A percentile compares a stretch with the other conserved stretches of the same genome.
Evolutionary conservation across 1,284 basidiomycete genomes (phyloP).

Genomic region (Ceratobasidium papillatum): DNA sequence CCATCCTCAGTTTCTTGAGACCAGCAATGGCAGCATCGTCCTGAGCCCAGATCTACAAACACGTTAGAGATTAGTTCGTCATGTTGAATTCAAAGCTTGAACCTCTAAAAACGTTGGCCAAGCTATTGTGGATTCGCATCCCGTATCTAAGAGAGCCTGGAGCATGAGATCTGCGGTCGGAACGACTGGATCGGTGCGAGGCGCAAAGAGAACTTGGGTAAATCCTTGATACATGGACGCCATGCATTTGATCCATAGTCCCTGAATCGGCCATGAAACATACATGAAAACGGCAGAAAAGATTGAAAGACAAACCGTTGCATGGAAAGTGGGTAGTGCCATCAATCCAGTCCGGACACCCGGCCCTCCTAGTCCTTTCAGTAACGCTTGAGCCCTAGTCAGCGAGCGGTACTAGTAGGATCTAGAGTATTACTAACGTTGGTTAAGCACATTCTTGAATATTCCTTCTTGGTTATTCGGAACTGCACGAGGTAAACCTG

Average conservation of each 20-base stretch:
- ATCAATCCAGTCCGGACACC: neutral
- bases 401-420: neutral
- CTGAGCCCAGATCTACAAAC: constrained; percentile 39
- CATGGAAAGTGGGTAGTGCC: constrained; percentile 14
- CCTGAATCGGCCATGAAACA: neutral
- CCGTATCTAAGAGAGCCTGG: neutral
- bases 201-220: constrained; percentile 40
- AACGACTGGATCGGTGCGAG: constrained; percentile 17
- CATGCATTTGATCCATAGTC: neutral
- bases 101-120: constrained; percentile 43
- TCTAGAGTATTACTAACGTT: constrained; percentile 6
- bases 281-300: neutral
- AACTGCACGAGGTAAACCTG: constrained; percentile 4
- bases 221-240: neutral
- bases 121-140: constrained; percentile 13
- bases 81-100: neutral
- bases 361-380: neutral
- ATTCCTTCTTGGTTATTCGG: neutral
- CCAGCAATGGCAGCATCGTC: constrained; percentile 34
- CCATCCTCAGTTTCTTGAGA: constrained; percentile 25
- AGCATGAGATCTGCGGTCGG: constrained; percentile 41
- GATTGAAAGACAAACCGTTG: neutral
- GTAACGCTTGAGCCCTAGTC: neutral
- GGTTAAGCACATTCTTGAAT: constrained; percentile 25
- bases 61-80: neutral